phyloP scores from a whole-genome alignment of 2,329 filamentous ascomycete genomes.

The Verticillium isaacii region DNA sequence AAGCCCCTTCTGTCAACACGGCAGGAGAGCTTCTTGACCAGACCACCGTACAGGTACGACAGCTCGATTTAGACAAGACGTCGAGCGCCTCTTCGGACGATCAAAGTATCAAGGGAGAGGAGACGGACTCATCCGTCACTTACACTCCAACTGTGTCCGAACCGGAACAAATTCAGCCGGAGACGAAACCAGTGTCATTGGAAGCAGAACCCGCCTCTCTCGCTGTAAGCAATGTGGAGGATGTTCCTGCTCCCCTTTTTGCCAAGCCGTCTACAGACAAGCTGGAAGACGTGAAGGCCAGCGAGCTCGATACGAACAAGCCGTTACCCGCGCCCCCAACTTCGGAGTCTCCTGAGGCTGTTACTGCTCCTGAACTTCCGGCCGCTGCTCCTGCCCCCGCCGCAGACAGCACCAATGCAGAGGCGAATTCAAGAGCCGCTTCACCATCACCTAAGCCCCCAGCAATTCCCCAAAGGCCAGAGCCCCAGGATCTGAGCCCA shows the following conservation, averaged over 20 bases:
- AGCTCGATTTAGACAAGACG: not conserved
- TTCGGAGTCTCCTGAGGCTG: constrained; percentile 4
- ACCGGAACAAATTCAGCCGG: not conserved
- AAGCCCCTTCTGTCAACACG: not conserved
- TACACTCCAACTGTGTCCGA: not conserved
- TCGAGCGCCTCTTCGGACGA: not conserved
- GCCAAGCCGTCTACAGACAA: constrained; percentile 25
- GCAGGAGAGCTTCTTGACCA: not conserved
- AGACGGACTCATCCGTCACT: not conserved
- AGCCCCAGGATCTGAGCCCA: constrained; percentile 39
- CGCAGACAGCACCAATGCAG: not conserved
- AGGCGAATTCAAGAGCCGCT: not conserved
- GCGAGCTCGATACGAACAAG: not conserved
- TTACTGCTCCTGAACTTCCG: constrained; percentile 6
- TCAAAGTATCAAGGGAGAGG: not conserved
- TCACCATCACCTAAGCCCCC: constrained; percentile 10
- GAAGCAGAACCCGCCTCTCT: constrained; percentile 1
- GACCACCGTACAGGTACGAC: not conserved
- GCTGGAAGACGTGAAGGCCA: not conserved
- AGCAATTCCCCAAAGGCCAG: constrained; percentile 10
- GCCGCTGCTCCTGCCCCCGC: not conserved
- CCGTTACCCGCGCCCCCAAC: not conserved
- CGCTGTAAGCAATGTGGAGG: constrained; percentile 41
- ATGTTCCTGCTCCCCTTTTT: constrained; percentile 65
- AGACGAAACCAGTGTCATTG: not conserved